Evolutionary conservation across 2,329 filamentous ascomycete genomes (phyloP).

Genomic region (Cyclaneusma minus): DNA sequence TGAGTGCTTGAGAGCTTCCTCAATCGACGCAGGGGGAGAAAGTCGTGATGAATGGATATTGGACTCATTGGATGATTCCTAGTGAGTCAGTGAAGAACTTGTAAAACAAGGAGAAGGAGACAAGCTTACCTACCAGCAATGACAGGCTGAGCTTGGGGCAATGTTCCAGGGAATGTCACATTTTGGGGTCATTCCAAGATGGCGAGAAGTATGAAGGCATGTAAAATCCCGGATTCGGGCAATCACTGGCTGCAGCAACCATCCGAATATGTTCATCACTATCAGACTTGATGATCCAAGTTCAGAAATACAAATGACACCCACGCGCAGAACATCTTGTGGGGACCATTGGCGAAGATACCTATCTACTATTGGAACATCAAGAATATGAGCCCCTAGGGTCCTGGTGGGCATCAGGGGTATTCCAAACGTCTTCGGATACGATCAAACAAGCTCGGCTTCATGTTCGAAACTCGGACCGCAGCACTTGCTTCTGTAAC

Average conservation of each 20-base stretch:
- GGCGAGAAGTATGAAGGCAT: too few relatives aligned
- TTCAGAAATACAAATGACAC: conserved; percentile 1
- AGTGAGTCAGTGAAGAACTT: conserved; percentile 5
- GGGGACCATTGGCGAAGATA: too few relatives aligned
- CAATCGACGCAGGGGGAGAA: conserved; percentile 4
- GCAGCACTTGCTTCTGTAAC: conserved; percentile 1
- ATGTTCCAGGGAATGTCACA: too few relatives aligned
- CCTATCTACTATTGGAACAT: too few relatives aligned
- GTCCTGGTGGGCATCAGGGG: conserved; percentile 2
- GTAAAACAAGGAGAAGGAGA: too few relatives aligned
- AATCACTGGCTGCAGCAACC: too few relatives aligned
- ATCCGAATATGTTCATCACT: conserved; percentile 8
- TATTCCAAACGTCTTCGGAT: conserved; percentile 6
- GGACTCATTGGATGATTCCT: conserved; percentile 2
- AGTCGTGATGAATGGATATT: conserved; percentile 1
- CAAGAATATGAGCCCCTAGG: conserved; percentile 9
- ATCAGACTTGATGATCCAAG: conserved; percentile 7
- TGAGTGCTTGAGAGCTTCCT: conserved; percentile 4
- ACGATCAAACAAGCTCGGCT: conserved; percentile 12
- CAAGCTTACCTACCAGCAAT: too few relatives aligned
- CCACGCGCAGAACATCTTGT: not conserved
- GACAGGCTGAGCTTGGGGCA: too few relatives aligned
- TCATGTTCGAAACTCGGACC: conserved; percentile 7
- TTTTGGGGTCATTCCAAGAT: too few relatives aligned
- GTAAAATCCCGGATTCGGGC: too few relatives aligned